phyloP scores from a whole-genome alignment of 208 protist species.

The Porcisia hertigi region DNA sequence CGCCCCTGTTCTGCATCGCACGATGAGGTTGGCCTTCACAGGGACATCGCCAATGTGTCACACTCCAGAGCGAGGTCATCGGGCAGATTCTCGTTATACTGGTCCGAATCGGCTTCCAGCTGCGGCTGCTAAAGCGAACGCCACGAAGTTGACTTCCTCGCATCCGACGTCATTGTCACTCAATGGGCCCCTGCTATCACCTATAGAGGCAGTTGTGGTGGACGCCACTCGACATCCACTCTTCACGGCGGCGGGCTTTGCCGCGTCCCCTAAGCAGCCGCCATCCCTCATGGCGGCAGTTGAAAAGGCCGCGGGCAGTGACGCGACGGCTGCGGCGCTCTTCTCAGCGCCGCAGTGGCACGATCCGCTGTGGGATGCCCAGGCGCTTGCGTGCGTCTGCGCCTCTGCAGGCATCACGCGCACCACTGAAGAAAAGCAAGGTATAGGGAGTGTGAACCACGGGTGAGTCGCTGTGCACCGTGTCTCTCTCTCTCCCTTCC shows the following conservation, averaged over 20 bases:
- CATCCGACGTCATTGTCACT: background rate
- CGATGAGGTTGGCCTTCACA: constrained; percentile 27
- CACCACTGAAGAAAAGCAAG: background rate
- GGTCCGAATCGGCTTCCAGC: background rate
- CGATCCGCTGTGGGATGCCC: constrained; percentile 84
- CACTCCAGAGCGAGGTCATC: background rate
- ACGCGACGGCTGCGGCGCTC: constrained; percentile 46
- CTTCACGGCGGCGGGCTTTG: constrained; percentile 61
- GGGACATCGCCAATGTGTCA: background rate
- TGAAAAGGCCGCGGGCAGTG: constrained; percentile 30
- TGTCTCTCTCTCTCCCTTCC: background rate
- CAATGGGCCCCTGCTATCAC: background rate
- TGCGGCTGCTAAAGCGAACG: background rate
- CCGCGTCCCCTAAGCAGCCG: constrained; percentile 21
- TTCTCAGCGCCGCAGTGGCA: constrained; percentile 30
- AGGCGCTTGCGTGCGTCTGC: constrained; percentile 72
- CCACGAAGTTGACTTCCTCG: background rate
- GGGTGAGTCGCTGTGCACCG: background rate
- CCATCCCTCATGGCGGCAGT: constrained; percentile 50
- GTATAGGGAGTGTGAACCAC: background rate
- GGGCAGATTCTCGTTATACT: background rate
- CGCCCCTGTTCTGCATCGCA: constrained; percentile 45
- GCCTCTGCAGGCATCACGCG: constrained; percentile 42
- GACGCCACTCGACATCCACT: constrained; percentile 68
- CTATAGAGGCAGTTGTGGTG: constrained; percentile 48